These are phyloP conservation scores for Cyphellophora attinorum DNA, from an alignment of 2,329 filamentous ascomycete genomes.

Conservation along the genomic window DNA sequence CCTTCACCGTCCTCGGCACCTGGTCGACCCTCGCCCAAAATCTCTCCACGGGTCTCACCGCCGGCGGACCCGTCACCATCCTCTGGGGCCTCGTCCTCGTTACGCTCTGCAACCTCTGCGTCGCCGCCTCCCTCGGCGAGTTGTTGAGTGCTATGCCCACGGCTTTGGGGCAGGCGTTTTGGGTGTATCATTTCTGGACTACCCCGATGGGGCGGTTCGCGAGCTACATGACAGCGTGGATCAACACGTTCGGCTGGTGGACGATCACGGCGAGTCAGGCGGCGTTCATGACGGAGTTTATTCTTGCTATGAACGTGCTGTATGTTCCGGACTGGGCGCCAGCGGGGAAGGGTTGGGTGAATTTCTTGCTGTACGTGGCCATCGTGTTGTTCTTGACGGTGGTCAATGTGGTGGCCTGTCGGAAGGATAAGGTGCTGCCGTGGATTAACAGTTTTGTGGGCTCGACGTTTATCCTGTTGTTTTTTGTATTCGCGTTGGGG, in stretches of 20 bases:
- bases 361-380: slow-evolving; percentile 45
- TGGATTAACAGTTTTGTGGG: slow-evolving; percentile 50
- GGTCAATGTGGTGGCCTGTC: slow-evolving; percentile 44
- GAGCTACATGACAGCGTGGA: slow-evolving; percentile 51
- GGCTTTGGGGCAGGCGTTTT: slow-evolving; percentile 51
- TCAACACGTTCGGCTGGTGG: slow-evolving; percentile 53
- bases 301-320: slow-evolving; percentile 48
- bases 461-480: slow-evolving; percentile 42
- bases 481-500: slow-evolving; percentile 42
- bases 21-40: slow-evolving; percentile 50
- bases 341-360: slow-evolving; percentile 22
- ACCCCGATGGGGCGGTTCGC: slow-evolving; percentile 35
- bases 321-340: slow-evolving; percentile 41
- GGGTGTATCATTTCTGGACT: slow-evolving; percentile 38
- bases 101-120: slow-evolving; percentile 42
- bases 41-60: slow-evolving; percentile 42
- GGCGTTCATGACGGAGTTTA: slow-evolving; percentile 50
- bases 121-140: slow-evolving; percentile 47
- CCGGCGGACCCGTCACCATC: slow-evolving; percentile 44
- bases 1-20: slow-evolving; percentile 49
- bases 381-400: slow-evolving; percentile 39
- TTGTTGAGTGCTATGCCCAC: slow-evolving; percentile 51
- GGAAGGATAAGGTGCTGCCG: slow-evolving; percentile 38
- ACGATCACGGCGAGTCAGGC: slow-evolving; percentile 46
- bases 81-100: slow-evolving; percentile 49